Percentiles rank a stretch among this genome's conserved stretches.
These are phyloP conservation scores for Emmonsia crescens DNA, from an alignment of 2,329 filamentous ascomycete species.

Conservation along the genomic window DNA sequence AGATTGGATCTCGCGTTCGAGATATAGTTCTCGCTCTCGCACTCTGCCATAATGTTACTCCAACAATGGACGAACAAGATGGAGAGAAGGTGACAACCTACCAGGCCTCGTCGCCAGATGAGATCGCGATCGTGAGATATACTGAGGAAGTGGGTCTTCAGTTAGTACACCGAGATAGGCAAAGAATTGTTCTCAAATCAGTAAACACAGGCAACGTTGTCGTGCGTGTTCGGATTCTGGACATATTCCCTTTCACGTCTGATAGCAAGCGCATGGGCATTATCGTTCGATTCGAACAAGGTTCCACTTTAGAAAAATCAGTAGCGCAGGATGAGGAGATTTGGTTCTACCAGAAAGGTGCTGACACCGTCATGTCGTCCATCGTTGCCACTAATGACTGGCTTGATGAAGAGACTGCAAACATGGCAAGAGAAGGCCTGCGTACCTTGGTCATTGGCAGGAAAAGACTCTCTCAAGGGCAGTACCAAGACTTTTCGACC, in stretches of 20 bases:
- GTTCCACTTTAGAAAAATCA: slow-evolving; percentile 37
- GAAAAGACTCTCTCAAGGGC: slow-evolving; percentile 65
- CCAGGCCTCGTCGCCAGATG: slow-evolving; percentile 93
- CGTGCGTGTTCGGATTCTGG: slow-evolving; percentile 77
- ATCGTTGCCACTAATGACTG: slow-evolving; percentile 96
- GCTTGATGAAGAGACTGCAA: slow-evolving; percentile 98
- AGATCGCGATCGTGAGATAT: slow-evolving; percentile 95
- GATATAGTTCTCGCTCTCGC: slow-evolving; percentile 88
- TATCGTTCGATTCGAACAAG: slow-evolving; percentile 71
- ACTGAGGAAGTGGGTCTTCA: slow-evolving; percentile 85
- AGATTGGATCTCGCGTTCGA: slow-evolving; percentile 85
- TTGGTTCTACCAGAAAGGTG: slow-evolving; percentile 98
- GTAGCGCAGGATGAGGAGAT: slow-evolving; percentile 60
- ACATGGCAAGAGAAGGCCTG: slow-evolving; percentile 95
- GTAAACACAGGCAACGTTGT: slow-evolving; percentile 61
- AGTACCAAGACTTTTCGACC: slow-evolving; percentile 69
- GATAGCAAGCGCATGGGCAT: slow-evolving; percentile 98
- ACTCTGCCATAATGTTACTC: slow-evolving; percentile 94
- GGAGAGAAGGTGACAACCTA: slow-evolving; percentile 72
- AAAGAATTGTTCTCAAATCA: slow-evolving; percentile 71
- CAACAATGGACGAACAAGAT: slow-evolving; percentile 72
- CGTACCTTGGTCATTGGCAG: slow-evolving; percentile 92
- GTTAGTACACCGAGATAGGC: slow-evolving; percentile 74
- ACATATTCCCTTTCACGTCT: slow-evolving; percentile 94
- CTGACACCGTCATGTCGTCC: slow-evolving; percentile 93